Base-by-base conservation (phyloP, 2,329 filamentous ascomycete genomes). In the Cytospora leucostoma region DNA sequence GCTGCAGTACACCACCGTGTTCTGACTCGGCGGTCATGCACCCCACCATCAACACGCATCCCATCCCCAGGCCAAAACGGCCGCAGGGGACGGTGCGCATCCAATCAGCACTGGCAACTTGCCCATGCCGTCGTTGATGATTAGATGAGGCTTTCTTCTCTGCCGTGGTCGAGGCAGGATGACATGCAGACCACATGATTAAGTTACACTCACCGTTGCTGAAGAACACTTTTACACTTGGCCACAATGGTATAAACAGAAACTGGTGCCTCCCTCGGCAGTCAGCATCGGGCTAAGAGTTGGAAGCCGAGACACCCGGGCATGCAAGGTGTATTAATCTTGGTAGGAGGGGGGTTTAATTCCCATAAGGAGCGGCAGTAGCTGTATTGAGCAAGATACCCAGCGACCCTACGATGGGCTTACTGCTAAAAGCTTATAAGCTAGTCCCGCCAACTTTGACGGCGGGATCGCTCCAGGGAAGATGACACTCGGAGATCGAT, bases 11-110 rank as follows among this genome's bases (percentile, higher is more conserved):
- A 37, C 51, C 40, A 50, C 49, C 59, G 38, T 61, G 51, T 53
- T 51, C 53, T 50, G 38, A 61, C 44, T 51, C 49, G 59, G 51
- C 32, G 59, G 51, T 55, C 59, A 55, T 61, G 59, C 59, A 55
- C 51, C 55, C 59, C 59, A 61, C 59, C 38, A 44, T 61, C 32
- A 27, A 55, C 59, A 61, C 59, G 38, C 32, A 38, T 27, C 27
- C 34, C 56, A 21, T 59, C 52, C 47, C 47, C 47, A 35, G 40
- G 38, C 19, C 47, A 34, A 59, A 59, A 38, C 19, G 40, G 47
- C 54, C 49, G 54, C 51, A 61, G 44, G 49, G 51, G 59, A 40
- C 38, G 40, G 19, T 49, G 10, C 32, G 17, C 11, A 38, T 32
- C 59, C 59, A 61, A 61, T 61, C 4, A 33, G 12, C 32, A 11